Conservation (phyloP, 768 basidiomycete genomes). For the Boletus speciosus region DNA sequence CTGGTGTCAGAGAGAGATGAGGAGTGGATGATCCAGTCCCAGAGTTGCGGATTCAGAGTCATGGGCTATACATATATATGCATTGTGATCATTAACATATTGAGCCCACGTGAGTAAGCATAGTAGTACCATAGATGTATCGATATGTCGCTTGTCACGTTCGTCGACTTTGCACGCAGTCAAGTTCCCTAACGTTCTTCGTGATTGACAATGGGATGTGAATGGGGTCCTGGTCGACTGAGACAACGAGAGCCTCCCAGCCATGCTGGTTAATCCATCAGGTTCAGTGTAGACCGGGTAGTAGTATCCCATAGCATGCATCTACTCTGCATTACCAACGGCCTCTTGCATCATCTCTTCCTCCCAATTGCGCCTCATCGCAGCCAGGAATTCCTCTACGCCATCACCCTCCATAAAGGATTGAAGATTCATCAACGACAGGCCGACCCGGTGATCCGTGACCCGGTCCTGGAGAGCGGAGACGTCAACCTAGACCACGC, state of each 20-base stretch:
- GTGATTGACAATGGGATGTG: no score
- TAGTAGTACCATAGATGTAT: no score
- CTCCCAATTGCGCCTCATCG: slow-evolving; percentile 36
- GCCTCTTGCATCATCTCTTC: slow-evolving; percentile 54
- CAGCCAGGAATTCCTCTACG: slow-evolving; percentile 54
- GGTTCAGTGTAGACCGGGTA: no score
- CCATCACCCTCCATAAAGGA: slow-evolving; percentile 67
- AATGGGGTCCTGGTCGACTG: no score
- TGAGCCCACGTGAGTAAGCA: neutral
- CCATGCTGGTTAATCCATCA: no score
- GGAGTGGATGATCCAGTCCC: neutral
- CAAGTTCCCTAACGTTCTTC: no score
- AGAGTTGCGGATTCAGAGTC: neutral
- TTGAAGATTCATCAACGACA: slow-evolving; percentile 65
- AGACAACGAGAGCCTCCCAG: no score
- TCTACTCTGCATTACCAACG: slow-evolving; percentile 27
- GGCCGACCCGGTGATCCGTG: slow-evolving; percentile 86
- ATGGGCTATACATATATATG: neutral
- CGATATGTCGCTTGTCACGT: no score
- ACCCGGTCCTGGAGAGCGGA: slow-evolving; percentile 64
- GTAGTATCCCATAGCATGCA: neutral
- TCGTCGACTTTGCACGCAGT: no score
- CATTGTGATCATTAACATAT: neutral
- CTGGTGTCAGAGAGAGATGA: slow-evolving; percentile 5
- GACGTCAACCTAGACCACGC: neutral